Base-by-base conservation (phyloP, 352 stramenopile species). In the Globisporangium cederbergense region DNA sequence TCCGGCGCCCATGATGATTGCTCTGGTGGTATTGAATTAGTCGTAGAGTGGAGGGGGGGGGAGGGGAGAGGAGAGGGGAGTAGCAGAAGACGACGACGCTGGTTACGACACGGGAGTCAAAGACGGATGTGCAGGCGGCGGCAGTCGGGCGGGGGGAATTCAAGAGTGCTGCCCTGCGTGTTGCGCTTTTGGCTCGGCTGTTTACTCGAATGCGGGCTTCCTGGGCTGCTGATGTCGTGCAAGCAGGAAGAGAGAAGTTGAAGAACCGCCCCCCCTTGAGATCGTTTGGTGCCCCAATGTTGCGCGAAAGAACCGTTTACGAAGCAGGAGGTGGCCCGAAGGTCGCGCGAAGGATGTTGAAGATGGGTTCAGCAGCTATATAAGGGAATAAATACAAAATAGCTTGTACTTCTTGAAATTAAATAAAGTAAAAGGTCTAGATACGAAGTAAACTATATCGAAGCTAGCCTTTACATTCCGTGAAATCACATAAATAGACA, bases 1-100 rank as follows among this genome's bases (percentile, higher is more conserved):
- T 58, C 57, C 64, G n/a, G 68, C 70, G 54, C 79, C 79, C 79
- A 88, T 88, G 40, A 25, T 77, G 40, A 25, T 77, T 42, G 36
- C 36, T 42, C 7, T 42, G 0, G 10, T 14, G 36, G 36, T 14
- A 14, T 14, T 42, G 36, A 42, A 42, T 10, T 42, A 11, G 36
- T 42, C 36, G 36, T 13, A 42, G 36, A 42, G 7, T 42, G 36
- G 9, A 4, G 36, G 8, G 10, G 7, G 32, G 7, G 7, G 32
- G 6, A 3, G 36, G 1, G 11, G 36, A 13, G 0, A 1, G 7
- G 32, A 0, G 34, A 10, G 9, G 34, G 9, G 34, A 38, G 9
- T 28, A 28, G 25, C 25, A 36, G 32, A 36, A 36, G 32, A 36
- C 32, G 32, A 36, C 32, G 36, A 42, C 36, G 34, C 34, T 38